phyloP scores from a whole-genome alignment of 805 yeast species.

The Metschnikowia corniflorae region DNA sequence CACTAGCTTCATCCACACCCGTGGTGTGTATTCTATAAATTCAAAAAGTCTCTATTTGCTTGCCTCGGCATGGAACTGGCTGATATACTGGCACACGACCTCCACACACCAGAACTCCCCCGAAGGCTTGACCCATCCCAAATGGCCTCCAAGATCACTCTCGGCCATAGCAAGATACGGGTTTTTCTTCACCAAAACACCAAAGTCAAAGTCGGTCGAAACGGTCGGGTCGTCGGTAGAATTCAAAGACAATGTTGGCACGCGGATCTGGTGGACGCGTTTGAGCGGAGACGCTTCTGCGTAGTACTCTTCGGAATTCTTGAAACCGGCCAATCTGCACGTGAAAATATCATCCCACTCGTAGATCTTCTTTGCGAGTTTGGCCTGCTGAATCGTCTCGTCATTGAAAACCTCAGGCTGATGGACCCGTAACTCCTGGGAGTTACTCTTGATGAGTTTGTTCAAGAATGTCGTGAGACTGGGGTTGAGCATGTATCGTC shows the following conservation, averaged over 20 bases:
- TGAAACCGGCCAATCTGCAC: slow-evolving; percentile 62
- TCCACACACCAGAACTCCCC: slow-evolving; percentile 62
- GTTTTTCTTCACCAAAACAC: slow-evolving; percentile 44
- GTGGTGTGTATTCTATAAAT: too few species aligned
- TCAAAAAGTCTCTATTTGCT: too few species aligned
- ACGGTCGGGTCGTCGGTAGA: slow-evolving; percentile 76
- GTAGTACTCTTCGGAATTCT: slow-evolving; percentile 63
- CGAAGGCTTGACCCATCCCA: slow-evolving; percentile 66
- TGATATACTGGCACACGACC: slow-evolving; percentile 35
- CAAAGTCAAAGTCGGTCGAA: slow-evolving; percentile 51
- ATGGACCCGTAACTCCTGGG: slow-evolving; percentile 29
- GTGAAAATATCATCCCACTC: slow-evolving; percentile 69
- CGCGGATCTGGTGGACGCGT: slow-evolving; percentile 48
- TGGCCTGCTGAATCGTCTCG: slow-evolving; percentile 48
- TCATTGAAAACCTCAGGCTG: slow-evolving; percentile 27
- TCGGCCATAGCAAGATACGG: slow-evolving; percentile 58
- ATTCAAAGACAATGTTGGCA: slow-evolving; percentile 63
- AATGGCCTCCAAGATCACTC: slow-evolving; percentile 74
- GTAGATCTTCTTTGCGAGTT: slow-evolving; percentile 33
- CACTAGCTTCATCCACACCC: too few species aligned
- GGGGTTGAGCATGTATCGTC: slow-evolving; percentile 33
- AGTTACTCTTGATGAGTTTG: slow-evolving; percentile 32
- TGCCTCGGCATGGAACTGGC: slow-evolving; percentile 16
- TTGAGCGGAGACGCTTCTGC: slow-evolving; percentile 55
- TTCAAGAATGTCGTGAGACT: slow-evolving; percentile 30